Conservation (phyloP, 305 asterid genomes). For the Plantago lanceolata region DNA sequence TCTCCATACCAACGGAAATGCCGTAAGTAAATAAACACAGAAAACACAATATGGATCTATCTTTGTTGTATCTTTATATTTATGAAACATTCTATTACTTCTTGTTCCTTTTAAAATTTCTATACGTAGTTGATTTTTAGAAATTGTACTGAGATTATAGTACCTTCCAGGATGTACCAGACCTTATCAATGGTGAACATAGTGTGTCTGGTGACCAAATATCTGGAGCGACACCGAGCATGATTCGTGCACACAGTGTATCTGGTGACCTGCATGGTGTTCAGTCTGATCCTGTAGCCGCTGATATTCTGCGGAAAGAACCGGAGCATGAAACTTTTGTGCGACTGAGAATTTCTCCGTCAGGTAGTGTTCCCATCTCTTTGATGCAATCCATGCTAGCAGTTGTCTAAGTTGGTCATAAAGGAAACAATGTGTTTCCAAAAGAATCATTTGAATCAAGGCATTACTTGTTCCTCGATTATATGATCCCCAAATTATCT, state of each 20-base stretch:
- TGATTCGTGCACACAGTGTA: constrained; percentile 90
- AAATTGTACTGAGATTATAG: constrained; percentile 2
- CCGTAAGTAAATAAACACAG: constrained; percentile 37
- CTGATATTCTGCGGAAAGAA: constrained; percentile 91
- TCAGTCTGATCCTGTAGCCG: constrained; percentile 97
- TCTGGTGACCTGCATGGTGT: constrained; percentile 96
- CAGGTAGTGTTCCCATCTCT: constrained; percentile 47
- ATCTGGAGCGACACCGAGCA: constrained; percentile 60
- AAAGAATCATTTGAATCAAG: constrained; percentile 18
- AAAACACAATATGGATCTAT: neutral
- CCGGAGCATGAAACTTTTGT: constrained; percentile 98
- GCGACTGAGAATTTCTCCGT: constrained; percentile 76
- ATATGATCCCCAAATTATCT: constrained; percentile 6
- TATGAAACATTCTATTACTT: constrained; percentile 4
- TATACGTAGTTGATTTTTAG: constrained; percentile 10
- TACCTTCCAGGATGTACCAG: constrained; percentile 56
- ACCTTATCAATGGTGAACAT: constrained; percentile 25
- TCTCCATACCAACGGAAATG: constrained; percentile 67
- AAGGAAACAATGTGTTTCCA: constrained; percentile 9
- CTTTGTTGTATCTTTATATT: neutral
- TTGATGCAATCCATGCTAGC: constrained; percentile 16
- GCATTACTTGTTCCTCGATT: constrained; percentile 4
- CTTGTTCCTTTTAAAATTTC: neutral
- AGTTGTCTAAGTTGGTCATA: constrained; percentile 11
- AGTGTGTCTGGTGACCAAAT: constrained; percentile 56